Base-by-base conservation (phyloP, 805 yeast genomes). In the Candida succiphila region DNA sequence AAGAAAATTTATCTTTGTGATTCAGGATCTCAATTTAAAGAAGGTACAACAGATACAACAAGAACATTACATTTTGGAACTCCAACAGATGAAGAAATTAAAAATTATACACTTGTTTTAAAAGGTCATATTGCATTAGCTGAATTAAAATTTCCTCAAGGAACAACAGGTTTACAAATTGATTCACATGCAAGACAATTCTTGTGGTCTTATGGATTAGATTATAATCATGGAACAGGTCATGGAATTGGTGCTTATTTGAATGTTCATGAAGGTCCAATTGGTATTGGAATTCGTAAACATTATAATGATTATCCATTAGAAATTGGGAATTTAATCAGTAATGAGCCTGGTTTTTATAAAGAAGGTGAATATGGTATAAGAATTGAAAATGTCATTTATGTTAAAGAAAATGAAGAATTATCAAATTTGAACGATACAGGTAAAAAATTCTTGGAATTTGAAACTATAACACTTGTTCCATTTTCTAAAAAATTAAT, bases 31-130 rank as follows among this genome's bases (percentile, higher is more conserved):
- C 82, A 75, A 42, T 75, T 68, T 43, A 58, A 71, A 37, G 78
- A 74, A 37, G 81, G 81, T 23, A 75, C 81, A 6, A 75, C 82
- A 1, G 82, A 75, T 51, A 71, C 72, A 5, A 75, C 82, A 7
- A 61, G 82, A 51, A 75, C 82, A 1, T 42, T 72, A 13, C 80
- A 75, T 51, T 70, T 72, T 43, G 61, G 62, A 7, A 45, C 41
- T 3, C 80, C 81, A 21, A 48, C 61, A 0, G 40, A 48, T 3
- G 72, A 65, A 29, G 70, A 73, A 45, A 58, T 54, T 17, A 60
- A 54, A 30, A 65, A 69, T 40, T 75, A 74, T 49, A 74, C 80
- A 1, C 54, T 69, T 27, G 82, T 75, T 4, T 63, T 75, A 44
- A 72, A 72, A 49, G 81, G 80, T 6, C 68, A 72, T 39, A 54